Percentiles rank a stretch among this genome's conserved stretches.
These are phyloP conservation scores for Stramenopiles sp. DNA, from an alignment of 352 stramenopile species.

Conservation along the genomic window DNA sequence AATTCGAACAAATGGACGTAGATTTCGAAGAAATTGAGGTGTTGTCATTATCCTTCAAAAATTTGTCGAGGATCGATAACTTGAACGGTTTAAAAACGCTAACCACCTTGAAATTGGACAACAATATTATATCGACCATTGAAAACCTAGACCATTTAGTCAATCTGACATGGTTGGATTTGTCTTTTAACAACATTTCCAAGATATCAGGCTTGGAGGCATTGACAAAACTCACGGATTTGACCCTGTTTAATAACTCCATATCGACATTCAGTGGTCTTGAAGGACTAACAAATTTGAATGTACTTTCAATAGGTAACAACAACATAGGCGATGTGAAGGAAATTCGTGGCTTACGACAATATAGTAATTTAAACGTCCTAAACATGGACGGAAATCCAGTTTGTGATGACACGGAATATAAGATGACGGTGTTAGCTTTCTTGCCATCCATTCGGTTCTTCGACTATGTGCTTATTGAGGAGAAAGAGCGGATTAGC, in stretches of 20 bases:
- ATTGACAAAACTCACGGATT: constrained; percentile 60
- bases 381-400: constrained; percentile 74
- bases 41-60: constrained; percentile 69
- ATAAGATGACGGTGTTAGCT: constrained; percentile 62
- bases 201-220: constrained; percentile 66
- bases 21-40: constrained; percentile 30
- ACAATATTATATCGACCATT: constrained; percentile 78
- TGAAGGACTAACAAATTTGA: constrained; percentile 55
- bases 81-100: constrained; percentile 62
- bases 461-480: constrained; percentile 68
- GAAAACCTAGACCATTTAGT: constrained; percentile 53
- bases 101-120: constrained; percentile 73
- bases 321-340: constrained; percentile 59
- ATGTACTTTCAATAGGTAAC: constrained; percentile 67
- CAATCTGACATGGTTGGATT: constrained; percentile 69
- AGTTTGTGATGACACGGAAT: constrained; percentile 67
- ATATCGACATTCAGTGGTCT: constrained; percentile 72
- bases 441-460: constrained; percentile 74
- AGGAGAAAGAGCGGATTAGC: constrained; percentile 43
- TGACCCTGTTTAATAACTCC: constrained; percentile 76
- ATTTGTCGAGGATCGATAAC: constrained; percentile 79
- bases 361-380: constrained; percentile 42
- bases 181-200: constrained; percentile 82
- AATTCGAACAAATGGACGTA: no score
- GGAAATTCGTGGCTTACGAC: constrained; percentile 30